Evolutionary conservation across 2,329 filamentous ascomycete genomes (phyloP).

Genomic region (Apiospora arundinis): DNA sequence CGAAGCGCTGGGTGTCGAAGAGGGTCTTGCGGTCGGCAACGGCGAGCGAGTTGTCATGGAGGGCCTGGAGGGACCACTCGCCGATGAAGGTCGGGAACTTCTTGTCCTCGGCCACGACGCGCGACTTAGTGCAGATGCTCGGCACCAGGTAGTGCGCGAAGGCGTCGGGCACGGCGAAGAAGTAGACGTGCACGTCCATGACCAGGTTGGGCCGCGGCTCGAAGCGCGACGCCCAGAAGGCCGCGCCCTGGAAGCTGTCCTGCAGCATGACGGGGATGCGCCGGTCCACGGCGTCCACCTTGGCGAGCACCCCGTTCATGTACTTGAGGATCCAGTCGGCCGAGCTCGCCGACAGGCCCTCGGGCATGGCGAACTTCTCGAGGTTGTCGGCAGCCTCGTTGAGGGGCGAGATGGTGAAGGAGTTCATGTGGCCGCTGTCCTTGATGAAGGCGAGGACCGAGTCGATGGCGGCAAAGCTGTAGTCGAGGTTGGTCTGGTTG

Average conservation of each 20-base stretch:
- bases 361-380: constrained; percentile 39
- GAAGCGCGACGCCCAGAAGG: constrained; percentile 38
- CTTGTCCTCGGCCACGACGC: constrained; percentile 15
- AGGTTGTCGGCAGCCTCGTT: constrained; percentile 46
- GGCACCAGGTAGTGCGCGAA: background rate
- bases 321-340: constrained; percentile 42
- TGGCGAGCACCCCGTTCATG: constrained; percentile 37
- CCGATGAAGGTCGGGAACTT: constrained; percentile 44
- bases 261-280: constrained; percentile 43
- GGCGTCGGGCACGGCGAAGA: constrained; percentile 27
- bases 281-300: constrained; percentile 34
- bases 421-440: constrained; percentile 35
- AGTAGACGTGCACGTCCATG: constrained; percentile 40
- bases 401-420: constrained; percentile 44
- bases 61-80: constrained; percentile 42
- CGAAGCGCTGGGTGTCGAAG: constrained; percentile 41
- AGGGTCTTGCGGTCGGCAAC: constrained; percentile 32
- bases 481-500: constrained; percentile 42
- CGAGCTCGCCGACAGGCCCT: constrained; percentile 37
- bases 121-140: constrained; percentile 4
- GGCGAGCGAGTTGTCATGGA: constrained; percentile 40
- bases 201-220: constrained; percentile 36
- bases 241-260: constrained; percentile 36
- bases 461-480: constrained; percentile 40
- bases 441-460: constrained; percentile 41